Conservation (phyloP, 2,329 filamentous ascomycete genomes). For the Claviceps sp. region DNA sequence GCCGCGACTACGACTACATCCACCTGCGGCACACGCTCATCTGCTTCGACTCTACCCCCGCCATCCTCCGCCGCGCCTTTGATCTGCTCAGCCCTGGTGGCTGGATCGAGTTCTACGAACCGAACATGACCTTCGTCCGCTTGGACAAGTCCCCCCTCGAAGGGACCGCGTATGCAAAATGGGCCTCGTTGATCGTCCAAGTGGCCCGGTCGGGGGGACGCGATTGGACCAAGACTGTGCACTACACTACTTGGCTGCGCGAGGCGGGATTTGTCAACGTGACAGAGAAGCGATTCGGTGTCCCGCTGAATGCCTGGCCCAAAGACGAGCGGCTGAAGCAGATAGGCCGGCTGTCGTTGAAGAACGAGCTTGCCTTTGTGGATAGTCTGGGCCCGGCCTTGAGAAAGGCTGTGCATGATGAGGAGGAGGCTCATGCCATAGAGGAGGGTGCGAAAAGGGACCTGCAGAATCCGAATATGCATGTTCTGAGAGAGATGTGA, state of each 20-base stretch:
- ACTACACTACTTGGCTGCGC: slow-evolving; percentile 15
- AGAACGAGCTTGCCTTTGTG: not conserved
- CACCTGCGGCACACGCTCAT: slow-evolving; percentile 36
- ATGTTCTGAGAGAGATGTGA: not conserved
- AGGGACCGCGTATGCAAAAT: slow-evolving; percentile 9
- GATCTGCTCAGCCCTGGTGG: slow-evolving; percentile 28
- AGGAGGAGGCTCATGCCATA: not conserved
- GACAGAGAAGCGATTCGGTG: slow-evolving; percentile 8
- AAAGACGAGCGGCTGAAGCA: slow-evolving; percentile 17
- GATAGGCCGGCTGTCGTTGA: not conserved
- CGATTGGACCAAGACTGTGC: slow-evolving; percentile 10
- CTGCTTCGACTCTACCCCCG: slow-evolving; percentile 36
- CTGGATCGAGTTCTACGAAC: slow-evolving; percentile 26
- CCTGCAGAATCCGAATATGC: not conserved
- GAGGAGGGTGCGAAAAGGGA: not conserved
- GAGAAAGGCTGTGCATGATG: not conserved
- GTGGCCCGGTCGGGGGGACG: slow-evolving; percentile 7
- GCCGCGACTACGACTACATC: slow-evolving; percentile 39
- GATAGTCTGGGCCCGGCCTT: not conserved
- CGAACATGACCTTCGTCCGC: slow-evolving; percentile 11
- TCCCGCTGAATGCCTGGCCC: slow-evolving; percentile 22
- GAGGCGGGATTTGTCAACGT: slow-evolving; percentile 23
- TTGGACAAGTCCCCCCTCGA: slow-evolving; percentile 1
- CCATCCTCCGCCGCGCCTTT: slow-evolving; percentile 31
- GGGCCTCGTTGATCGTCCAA: not conserved